Base-by-base conservation (phyloP, 169 alveolate species). In the Toxoplasma gondii region DNA sequence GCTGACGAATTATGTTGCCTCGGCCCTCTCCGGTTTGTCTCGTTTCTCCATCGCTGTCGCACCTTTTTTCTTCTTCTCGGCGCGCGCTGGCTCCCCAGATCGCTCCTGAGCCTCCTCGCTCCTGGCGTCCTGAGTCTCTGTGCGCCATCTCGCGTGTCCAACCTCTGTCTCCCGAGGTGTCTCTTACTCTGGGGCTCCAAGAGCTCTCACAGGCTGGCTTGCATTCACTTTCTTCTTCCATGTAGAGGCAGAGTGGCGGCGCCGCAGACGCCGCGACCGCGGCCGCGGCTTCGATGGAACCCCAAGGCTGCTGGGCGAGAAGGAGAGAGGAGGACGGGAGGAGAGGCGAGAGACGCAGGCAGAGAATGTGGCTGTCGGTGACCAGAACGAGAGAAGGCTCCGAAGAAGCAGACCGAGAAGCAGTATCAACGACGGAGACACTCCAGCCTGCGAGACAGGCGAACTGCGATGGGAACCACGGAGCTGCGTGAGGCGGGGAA, bases 251-350 rank as follows among this genome's bases (percentile, higher is more conserved):
- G n/a, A 38, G 86, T 45, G 86, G 86, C 27, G 24, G 49, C 16
- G 86, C 86, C 2, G 86, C 39, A 19, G 86, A 19, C 45, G 22
- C 49, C 44, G 86, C 44, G n/a, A 19, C 39, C 49, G 49, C 2
- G 86, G 86, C 44, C 27, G 86, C 44, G 49, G 86, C 39, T 16
- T 78, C 86, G 9, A n/a, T 45, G 43, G n/a, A 1, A 2, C 86
- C 86, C 86, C 86, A 78, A 0, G 86, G 86, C 86, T 78, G 12
- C 86, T 78, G 86, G 9, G 86, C 86, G 27, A 78, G 86, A 2
- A 78, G 39, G 22, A 16, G 49, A 38, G 49, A 36, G 2, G 39
- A 36, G 16, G 39, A n/a, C 5, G 43, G n/a, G 44, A 17, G n/a
- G 49, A 78, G 43, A 45, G 39, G 86, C 4, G 39, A 17, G 19